Percentiles rank a stretch among this genome's conserved stretches.
phyloP scores from a whole-genome alignment of 345 rosid species.

The Lepidium sativum region DNA sequence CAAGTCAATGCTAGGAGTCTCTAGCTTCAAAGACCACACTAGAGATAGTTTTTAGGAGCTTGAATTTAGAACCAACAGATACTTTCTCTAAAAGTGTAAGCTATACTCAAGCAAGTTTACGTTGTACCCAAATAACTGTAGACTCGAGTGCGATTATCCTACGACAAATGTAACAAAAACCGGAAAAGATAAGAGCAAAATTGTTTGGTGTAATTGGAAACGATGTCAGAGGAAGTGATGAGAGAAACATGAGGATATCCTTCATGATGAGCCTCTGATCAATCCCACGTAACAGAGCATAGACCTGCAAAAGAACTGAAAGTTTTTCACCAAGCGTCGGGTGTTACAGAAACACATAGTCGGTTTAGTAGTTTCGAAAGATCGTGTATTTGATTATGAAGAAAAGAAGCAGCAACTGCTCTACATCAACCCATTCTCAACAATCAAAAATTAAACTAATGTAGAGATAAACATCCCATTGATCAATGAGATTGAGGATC shows the following conservation, averaged over 20 bases:
- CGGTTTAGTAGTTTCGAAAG: too few species aligned
- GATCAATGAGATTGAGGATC: too few species aligned
- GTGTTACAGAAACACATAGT: too few species aligned
- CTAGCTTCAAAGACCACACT: constrained; percentile 55
- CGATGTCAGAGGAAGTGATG: constrained; percentile 34
- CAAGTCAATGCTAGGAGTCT: too few species aligned
- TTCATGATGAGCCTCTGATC: constrained; percentile 49
- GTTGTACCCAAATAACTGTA: constrained; percentile 61
- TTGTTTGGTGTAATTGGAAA: constrained; percentile 81
- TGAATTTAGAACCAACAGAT: constrained; percentile 69
- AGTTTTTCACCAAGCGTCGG: too few species aligned
- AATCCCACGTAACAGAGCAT: constrained; percentile 43
- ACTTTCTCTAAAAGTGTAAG: constrained; percentile 81
- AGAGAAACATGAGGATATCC: constrained; percentile 30
- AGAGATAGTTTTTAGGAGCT: constrained; percentile 69
- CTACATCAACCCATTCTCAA: constrained; percentile 71
- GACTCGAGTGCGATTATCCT: constrained; percentile 80
- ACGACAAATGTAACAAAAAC: constrained; percentile 7
- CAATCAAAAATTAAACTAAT: too few species aligned
- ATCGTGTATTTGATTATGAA: constrained; percentile 15
- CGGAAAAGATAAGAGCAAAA: neutral
- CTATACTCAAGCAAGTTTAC: constrained; percentile 46
- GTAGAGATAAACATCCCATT: too few species aligned
- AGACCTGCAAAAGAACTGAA: constrained; percentile 35
- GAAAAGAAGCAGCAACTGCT: constrained; percentile 33